phyloP scores from a whole-genome alignment of 2,329 filamentous ascomycete genomes.

The Neocatenulostroma microsporum region DNA sequence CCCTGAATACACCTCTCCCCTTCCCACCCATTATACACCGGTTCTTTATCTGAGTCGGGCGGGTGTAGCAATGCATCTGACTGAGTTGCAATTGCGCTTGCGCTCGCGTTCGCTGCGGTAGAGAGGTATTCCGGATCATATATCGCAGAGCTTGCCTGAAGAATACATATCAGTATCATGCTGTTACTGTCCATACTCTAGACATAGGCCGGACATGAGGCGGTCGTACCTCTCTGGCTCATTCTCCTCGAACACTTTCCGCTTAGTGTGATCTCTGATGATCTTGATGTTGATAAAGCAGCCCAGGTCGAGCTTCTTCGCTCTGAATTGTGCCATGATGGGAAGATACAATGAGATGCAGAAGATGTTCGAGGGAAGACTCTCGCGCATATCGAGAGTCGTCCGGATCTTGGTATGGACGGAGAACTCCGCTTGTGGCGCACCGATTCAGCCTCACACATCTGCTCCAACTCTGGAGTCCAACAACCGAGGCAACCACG shows the following conservation, averaged over 20 bases:
- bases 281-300: conserved; percentile 79
- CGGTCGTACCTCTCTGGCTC: conserved; percentile 82
- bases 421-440: no score
- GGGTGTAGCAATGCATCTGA: conserved; percentile 94
- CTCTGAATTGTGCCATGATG: conserved; percentile 60
- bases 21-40: conserved; percentile 89
- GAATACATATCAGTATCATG: background rate
- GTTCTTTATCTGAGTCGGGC: conserved; percentile 88
- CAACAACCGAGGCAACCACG: no score
- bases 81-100: conserved; percentile 88
- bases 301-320: conserved; percentile 82
- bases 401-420: no score
- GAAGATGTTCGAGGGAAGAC: no score
- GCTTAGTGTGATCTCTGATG: conserved; percentile 93
- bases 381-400: no score
- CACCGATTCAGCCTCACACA: no score
- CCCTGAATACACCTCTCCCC: conserved; percentile 78
- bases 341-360: conserved; percentile 1
- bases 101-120: conserved; percentile 72
- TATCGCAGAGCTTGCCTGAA: conserved; percentile 71
- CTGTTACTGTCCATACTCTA: background rate
- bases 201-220: background rate
- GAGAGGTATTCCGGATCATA: conserved; percentile 84
- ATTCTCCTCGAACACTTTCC: conserved; percentile 77
- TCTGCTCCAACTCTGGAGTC: no score